Base-by-base conservation (phyloP, 257 asterid genomes). In the Lycium barbarum region DNA sequence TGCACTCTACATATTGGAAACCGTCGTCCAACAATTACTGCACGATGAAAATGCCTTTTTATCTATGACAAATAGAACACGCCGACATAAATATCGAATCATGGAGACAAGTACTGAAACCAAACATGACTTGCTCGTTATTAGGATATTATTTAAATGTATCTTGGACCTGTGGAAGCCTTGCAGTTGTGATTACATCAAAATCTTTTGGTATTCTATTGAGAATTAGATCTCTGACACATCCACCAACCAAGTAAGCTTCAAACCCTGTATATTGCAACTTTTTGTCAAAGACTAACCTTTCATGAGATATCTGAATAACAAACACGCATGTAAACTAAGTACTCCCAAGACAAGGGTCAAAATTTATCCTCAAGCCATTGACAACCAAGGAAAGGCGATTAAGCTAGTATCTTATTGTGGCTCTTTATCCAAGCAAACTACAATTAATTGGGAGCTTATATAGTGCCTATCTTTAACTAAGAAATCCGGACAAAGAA, bases 171-270 rank as follows among this genome's bases (percentile, higher is more conserved):
- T 91, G 88, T 1, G 85, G 53, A 86, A 96, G 97, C 78, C 87
- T 85, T 85, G 97, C 98, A 54, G 98, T 91, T 12, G 98, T 96
- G 88, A 96, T 89, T 51, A 94, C 92, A 88, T 96, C 99, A 83
- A 91, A 96, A 91, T 96, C 98, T 89, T 96, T 96, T 54, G 99
- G 98, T 85, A 92, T 87, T 90, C 84, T 93, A 71, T 92, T 88
- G 86, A 96, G 97, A 88, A 96, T 88, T 79, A 96, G 88, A 90
- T 96, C 99, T 90, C 98, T 93, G 73, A 96, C 97, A 87, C 98
- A 96, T 81, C 99, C 99, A 85, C 99, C 99, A 88, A 96, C 99
- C 86, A 96, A 91, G 93, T 93, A 96, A 85, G 99, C 93, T 81
- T 93, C 92, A 83, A 86, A 93, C 70, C 99, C 99, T 96, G 91